Base-by-base conservation (phyloP, 2,329 filamentous ascomycete genomes). In the Phialophora expanda region DNA sequence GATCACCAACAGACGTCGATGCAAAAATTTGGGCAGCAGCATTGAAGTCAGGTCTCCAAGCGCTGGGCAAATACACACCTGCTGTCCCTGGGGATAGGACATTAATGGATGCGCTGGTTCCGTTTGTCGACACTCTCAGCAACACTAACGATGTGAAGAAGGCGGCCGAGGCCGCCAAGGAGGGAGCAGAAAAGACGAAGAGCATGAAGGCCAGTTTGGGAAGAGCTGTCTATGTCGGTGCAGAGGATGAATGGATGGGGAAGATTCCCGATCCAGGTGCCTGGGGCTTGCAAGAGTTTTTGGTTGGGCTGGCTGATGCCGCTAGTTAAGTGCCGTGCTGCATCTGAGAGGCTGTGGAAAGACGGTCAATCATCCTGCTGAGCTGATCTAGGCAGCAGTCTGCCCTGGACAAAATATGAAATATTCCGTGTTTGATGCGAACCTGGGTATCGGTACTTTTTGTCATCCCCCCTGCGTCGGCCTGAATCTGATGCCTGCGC, bases 191-290 rank as follows among this genome's bases (percentile, higher is more conserved):
- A 70, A 86, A 86, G 32, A 98, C 95, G 22, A 96, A 93, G 81
- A 90, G 90, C 26, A 97, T 99, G 93, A 87, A 90, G 77, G 92
- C 95, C 50, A 95, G 89, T 72, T 81, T 99, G 48, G 95, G 95
- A 7, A 82, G 92, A 65, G 87, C 90, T 1, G 92, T 95, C 11
- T 96, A 96, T 76, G 87, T 96, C 58, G 92, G 90, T 68, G 90
- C 90, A 50, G 79, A 82, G 71, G 73, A 74, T 4, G 68, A 85
- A 82, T 75, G 90, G 90, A 17, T 93, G 84, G 80, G 87, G 87
- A 79, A 91, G 73, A 85, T 92, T 20, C 89, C 90, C 20, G 90
- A 92, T 79, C 90, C 90, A 2, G 89, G 89, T 30, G 89, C 89
- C 5, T 84, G 86, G 66, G 95, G 95, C n/a, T 87, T 98, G 70